Evolutionary conservation across 2,329 filamentous ascomycete species (phyloP).

Genomic region (Arthroderma sp.): DNA sequence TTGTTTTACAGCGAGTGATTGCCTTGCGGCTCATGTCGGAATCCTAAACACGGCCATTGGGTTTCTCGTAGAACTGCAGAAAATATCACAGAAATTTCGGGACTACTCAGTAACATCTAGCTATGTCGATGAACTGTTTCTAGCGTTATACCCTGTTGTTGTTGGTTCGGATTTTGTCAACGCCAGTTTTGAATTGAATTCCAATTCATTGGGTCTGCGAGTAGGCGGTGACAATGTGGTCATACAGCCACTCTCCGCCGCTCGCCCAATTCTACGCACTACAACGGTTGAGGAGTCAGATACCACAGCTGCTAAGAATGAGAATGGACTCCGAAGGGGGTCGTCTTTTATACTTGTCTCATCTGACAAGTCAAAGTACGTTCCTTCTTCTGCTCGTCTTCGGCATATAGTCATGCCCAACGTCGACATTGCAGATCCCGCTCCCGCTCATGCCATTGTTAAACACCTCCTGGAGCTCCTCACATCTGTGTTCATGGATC

Average conservation of each 20-base stretch:
- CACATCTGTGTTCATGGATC: constrained; percentile 69
- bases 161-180: constrained; percentile 74
- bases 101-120: constrained; percentile 71
- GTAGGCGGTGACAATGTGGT: constrained; percentile 80
- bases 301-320: constrained; percentile 19
- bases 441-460: constrained; percentile 54
- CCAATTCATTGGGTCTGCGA: constrained; percentile 63
- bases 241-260: constrained; percentile 58
- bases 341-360: constrained; percentile 88
- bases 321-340: constrained; percentile 51
- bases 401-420: constrained; percentile 50
- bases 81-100: constrained; percentile 61
- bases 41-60: constrained; percentile 64
- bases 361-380: constrained; percentile 47
- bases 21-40: constrained; percentile 43
- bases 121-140: constrained; percentile 67
- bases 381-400: constrained; percentile 49
- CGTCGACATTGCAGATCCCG: constrained; percentile 34
- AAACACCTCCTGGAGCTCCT: constrained; percentile 67
- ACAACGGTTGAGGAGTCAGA: constrained; percentile 44
- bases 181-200: constrained; percentile 76
- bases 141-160: constrained; percentile 72
- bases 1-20: background rate
- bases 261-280: constrained; percentile 59
- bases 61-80: constrained; percentile 67